Conservation (phyloP, 1,284 basidiomycete genomes). For the Caloboletus inedulis region DNA sequence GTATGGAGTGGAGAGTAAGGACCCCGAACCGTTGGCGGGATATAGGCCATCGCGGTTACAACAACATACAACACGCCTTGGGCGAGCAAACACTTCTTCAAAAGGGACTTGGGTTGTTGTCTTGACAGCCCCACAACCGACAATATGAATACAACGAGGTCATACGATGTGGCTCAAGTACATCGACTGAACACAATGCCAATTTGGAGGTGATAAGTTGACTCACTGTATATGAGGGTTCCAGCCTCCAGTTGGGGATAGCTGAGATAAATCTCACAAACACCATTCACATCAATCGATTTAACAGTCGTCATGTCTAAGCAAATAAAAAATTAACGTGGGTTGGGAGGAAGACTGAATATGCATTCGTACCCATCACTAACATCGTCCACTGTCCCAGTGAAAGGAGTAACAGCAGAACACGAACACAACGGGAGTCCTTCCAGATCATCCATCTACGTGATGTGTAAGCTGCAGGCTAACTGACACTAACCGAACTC, state of each 20-base stretch:
- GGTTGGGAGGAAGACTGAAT: background rate
- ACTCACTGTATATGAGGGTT: constrained; percentile 20
- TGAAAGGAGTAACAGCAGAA: constrained; percentile 13
- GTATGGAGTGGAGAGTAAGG: too few relatives aligned
- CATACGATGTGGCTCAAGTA: constrained; percentile 12
- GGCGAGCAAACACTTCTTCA: constrained; percentile 10
- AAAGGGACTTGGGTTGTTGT: constrained; percentile 12
- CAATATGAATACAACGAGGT: constrained; percentile 20
- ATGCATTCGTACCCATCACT: constrained; percentile 7
- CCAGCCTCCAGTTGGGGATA: background rate
- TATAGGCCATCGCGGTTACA: constrained; percentile 7
- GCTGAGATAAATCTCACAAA: background rate
- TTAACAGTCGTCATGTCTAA: constrained; percentile 2
- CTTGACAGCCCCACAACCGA: constrained; percentile 14
- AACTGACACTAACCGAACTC: background rate
- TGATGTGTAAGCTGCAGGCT: background rate
- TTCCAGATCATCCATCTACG: constrained; percentile 29
- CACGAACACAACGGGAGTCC: constrained; percentile 7
- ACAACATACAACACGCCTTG: constrained; percentile 24
- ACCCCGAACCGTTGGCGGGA: constrained; percentile 10
- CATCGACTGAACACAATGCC: background rate
- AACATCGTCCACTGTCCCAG: constrained; percentile 21
- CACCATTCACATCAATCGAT: background rate
- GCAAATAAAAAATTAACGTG: background rate
- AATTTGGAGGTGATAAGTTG: background rate